Conservation (phyloP, 768 basidiomycete species). For the Calocybe gangraenosa region DNA sequence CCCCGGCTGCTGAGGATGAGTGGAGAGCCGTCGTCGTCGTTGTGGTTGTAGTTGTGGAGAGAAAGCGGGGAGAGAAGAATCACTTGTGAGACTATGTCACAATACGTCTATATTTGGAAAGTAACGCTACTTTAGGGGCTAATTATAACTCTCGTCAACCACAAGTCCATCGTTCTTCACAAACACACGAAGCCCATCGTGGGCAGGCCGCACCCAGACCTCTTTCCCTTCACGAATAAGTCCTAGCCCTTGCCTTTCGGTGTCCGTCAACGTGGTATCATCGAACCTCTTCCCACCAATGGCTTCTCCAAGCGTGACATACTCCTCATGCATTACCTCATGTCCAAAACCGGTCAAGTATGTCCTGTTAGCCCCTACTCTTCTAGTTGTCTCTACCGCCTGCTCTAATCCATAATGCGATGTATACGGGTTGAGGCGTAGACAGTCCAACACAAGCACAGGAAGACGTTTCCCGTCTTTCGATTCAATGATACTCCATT, state of each 20-base stretch:
- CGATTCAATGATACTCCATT: slow-evolving; percentile 50
- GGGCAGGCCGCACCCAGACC: slow-evolving; percentile 67
- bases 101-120: not conserved
- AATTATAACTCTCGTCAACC: slow-evolving; percentile 47
- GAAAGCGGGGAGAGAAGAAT: not conserved
- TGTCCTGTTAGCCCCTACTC: slow-evolving; percentile 55
- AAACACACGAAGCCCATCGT: slow-evolving; percentile 66
- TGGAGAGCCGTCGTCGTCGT: slow-evolving; percentile 10
- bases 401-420: slow-evolving; percentile 78
- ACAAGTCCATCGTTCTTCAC: slow-evolving; percentile 40
- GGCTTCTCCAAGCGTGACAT: slow-evolving; percentile 56
- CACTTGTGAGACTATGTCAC: too few relatives aligned
- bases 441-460: slow-evolving; percentile 73
- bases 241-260: slow-evolving; percentile 38
- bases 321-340: slow-evolving; percentile 76
- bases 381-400: slow-evolving; percentile 51
- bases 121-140: not conserved
- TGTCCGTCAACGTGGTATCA: slow-evolving; percentile 22
- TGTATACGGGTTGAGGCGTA: slow-evolving; percentile 60
- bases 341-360: slow-evolving; percentile 78
- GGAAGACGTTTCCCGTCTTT: slow-evolving; percentile 30
- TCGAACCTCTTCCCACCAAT: slow-evolving; percentile 34
- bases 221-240: slow-evolving; percentile 43
- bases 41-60: slow-evolving; percentile 5
- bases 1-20: slow-evolving; percentile 18